These are phyloP conservation scores for Malus sieversii DNA, from an alignment of 306 rosid species.

Conservation along the genomic window DNA sequence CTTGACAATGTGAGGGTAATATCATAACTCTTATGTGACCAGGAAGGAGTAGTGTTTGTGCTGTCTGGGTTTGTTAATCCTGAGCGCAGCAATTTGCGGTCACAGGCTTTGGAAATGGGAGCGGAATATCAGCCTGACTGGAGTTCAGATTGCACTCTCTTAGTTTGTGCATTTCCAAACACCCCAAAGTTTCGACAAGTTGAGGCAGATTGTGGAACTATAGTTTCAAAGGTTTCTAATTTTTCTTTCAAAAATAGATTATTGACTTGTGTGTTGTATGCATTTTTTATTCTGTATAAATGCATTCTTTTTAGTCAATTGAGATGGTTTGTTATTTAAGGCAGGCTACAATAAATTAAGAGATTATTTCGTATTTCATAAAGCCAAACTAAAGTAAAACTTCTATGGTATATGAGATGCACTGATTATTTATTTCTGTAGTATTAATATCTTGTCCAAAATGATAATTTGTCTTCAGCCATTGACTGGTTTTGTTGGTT, in stretches of 20 bases:
- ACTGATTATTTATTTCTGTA: neutral
- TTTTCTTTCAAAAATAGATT: neutral
- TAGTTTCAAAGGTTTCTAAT: slow-evolving; percentile 63
- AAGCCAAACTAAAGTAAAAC: neutral
- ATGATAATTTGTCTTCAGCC: neutral
- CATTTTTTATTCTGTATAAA: neutral
- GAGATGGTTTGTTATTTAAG: neutral
- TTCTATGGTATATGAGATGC: neutral
- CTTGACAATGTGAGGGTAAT: slow-evolving; percentile 6
- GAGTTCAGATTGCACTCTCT: slow-evolving; percentile 74
- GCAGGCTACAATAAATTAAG: neutral
- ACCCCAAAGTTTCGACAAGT: slow-evolving; percentile 91
- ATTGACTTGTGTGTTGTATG: neutral
- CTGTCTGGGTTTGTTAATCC: slow-evolving; percentile 94
- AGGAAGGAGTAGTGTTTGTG: slow-evolving; percentile 92
- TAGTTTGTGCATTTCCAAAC: slow-evolving; percentile 86
- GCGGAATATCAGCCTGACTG: slow-evolving; percentile 84
- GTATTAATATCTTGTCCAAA: neutral
- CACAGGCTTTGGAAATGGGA: slow-evolving; percentile 92
- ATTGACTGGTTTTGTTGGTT: neutral
- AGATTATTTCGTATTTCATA: neutral
- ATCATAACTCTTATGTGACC: slow-evolving; percentile 20
- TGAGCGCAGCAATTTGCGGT: slow-evolving; percentile 71
- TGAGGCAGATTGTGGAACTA: slow-evolving; percentile 82
- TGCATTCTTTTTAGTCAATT: neutral